These are phyloP conservation scores for Urochloa ruziziensis DNA, from an alignment of 176 grass and related monocot species.

Conservation along the genomic window DNA sequence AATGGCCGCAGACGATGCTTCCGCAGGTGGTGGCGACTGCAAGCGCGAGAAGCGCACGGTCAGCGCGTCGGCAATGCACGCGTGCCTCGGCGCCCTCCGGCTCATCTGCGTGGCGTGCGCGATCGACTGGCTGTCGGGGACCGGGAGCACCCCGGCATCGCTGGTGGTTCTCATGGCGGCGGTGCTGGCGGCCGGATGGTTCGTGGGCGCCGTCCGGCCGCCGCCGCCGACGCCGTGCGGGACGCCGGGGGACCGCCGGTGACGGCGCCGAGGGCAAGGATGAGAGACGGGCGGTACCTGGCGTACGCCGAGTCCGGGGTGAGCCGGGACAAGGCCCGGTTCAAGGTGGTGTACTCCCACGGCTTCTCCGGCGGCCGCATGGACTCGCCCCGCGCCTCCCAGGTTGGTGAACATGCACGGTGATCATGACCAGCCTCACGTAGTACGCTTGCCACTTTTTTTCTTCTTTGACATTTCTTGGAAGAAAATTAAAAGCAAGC, in stretches of 20 bases:
- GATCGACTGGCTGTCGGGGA: not conserved
- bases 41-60: not conserved
- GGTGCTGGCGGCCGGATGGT: constrained; percentile 34
- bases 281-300: constrained; percentile 68
- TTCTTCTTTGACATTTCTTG: not conserved
- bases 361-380: constrained; percentile 76
- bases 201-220: constrained; percentile 41
- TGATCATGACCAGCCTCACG: no score
- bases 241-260: constrained; percentile 57
- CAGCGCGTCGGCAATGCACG: not conserved
- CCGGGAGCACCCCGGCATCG: constrained; percentile 29
- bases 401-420: constrained; percentile 43
- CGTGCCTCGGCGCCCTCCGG: not conserved
- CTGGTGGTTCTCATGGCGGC: constrained; percentile 28
- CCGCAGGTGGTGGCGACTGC: not conserved
- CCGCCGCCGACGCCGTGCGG: constrained; percentile 59
- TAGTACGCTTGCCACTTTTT: not conserved
- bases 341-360: constrained; percentile 90
- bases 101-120: not conserved
- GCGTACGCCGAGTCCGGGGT: constrained; percentile 84
- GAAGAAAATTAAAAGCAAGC: no score
- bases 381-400: constrained; percentile 63
- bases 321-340: constrained; percentile 39
- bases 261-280: constrained; percentile 56
- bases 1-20: constrained; percentile 34